Evolutionary conservation across 768 basidiomycete genomes (phyloP).

Genomic region (Tylopilus balloui): DNA sequence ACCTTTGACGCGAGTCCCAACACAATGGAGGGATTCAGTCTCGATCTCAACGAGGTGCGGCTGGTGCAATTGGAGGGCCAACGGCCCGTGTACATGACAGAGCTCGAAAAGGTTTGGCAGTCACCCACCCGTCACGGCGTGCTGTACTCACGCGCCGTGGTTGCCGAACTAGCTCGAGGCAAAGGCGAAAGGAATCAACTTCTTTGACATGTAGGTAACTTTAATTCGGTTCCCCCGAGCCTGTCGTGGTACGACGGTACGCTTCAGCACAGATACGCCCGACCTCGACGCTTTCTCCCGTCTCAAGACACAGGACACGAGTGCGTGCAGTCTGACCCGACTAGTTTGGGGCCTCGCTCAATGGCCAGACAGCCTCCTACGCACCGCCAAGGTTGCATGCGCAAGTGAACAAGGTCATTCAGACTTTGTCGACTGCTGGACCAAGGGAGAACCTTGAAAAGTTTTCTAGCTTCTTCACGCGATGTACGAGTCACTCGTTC

Average conservation of each 20-base stretch:
- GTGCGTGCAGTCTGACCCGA: slow-evolving; percentile 32
- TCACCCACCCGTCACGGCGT: not conserved
- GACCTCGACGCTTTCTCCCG: slow-evolving; percentile 45
- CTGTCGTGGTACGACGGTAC: slow-evolving; percentile 4
- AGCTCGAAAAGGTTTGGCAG: slow-evolving; percentile 73
- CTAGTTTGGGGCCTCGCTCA: not conserved
- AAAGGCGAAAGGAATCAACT: slow-evolving; percentile 72
- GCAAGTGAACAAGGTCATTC: slow-evolving; percentile 54
- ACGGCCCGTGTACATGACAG: slow-evolving; percentile 75
- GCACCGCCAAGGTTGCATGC: slow-evolving; percentile 58
- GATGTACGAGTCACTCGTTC: slow-evolving; percentile 47
- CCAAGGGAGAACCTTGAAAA: slow-evolving; percentile 58
- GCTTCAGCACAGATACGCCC: slow-evolving; percentile 69
- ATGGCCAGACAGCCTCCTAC: slow-evolving; percentile 43
- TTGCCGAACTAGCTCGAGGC: slow-evolving; percentile 53
- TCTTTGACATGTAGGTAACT: slow-evolving; percentile 78
- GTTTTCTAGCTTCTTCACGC: slow-evolving; percentile 69
- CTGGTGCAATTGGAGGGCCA: slow-evolving; percentile 73
- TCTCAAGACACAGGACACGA: slow-evolving; percentile 33
- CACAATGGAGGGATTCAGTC: slow-evolving; percentile 47
- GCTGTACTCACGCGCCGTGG: not conserved
- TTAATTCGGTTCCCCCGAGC: not conserved
- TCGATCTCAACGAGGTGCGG: slow-evolving; percentile 68
- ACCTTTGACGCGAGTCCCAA: slow-evolving; percentile 20
- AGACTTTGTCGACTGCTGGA: slow-evolving; percentile 62